Evolutionary conservation across 352 stramenopile species (phyloP).

Genomic region (Pseudoperonospora humuli): DNA sequence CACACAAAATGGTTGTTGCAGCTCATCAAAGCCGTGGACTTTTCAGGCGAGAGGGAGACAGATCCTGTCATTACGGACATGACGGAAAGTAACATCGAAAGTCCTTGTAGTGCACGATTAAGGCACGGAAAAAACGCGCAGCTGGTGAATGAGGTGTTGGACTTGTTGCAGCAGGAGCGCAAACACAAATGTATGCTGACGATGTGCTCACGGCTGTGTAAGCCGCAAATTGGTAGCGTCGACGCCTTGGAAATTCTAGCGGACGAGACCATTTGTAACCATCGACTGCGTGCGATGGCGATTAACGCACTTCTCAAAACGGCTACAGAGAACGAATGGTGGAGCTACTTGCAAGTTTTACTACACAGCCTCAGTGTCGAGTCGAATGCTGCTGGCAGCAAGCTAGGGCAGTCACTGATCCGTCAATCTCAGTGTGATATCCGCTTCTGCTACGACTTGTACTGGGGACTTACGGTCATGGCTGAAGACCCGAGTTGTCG

Average conservation of each 20-base stretch:
- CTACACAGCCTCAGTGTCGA: constrained; percentile 71
- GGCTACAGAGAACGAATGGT: constrained; percentile 73
- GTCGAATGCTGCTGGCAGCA: constrained; percentile 49
- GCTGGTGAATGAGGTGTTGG: constrained; percentile 54
- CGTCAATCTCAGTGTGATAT: constrained; percentile 71
- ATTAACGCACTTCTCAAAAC: constrained; percentile 58
- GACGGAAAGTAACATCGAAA: constrained; percentile 18
- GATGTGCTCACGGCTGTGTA: constrained; percentile 78
- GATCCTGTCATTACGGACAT: constrained; percentile 19
- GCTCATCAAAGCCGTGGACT: constrained; percentile 79
- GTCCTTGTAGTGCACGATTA: constrained; percentile 2
- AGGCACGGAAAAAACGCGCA: constrained; percentile 21
- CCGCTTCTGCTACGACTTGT: constrained; percentile 80
- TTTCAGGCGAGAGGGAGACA: constrained; percentile 44
- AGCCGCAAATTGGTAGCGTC: constrained; percentile 63
- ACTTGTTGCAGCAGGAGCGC: constrained; percentile 53
- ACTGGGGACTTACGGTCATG: constrained; percentile 80
- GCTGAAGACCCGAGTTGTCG: constrained; percentile 65
- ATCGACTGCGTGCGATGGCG: constrained; percentile 42
- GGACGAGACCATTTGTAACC: constrained; percentile 57
- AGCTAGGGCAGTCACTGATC: constrained; percentile 58
- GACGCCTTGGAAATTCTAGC: constrained; percentile 74
- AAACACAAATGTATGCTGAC: constrained; percentile 82
- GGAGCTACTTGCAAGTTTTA: constrained; percentile 64
- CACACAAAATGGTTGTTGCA: constrained; percentile 84